Evolutionary conservation across 1,284 basidiomycete genomes (phyloP).

Genomic region (Tetrapyrgos nigripes): DNA sequence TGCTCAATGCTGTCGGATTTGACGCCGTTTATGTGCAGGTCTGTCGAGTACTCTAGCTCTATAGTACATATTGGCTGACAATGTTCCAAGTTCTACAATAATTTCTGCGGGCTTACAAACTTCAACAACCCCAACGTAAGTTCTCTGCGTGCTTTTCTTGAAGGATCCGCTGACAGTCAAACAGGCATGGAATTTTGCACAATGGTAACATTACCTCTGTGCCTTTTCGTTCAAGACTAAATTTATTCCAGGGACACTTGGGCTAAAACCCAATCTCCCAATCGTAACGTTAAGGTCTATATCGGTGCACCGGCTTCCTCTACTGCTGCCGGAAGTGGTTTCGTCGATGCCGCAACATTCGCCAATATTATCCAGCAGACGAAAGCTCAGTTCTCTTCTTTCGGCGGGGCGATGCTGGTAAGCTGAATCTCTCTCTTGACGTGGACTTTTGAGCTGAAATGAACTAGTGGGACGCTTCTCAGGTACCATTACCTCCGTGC

Average conservation of each 20-base stretch:
- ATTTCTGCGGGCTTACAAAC: slow-evolving; percentile 58
- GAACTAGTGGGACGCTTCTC: slow-evolving; percentile 35
- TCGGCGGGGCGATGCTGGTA: slow-evolving; percentile 70
- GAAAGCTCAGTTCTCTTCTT: slow-evolving; percentile 59
- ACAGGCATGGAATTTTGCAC: slow-evolving; percentile 57
- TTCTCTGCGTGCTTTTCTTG: not conserved
- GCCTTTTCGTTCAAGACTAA: slow-evolving; percentile 11
- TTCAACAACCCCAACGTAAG: slow-evolving; percentile 48
- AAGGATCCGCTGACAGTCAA: not conserved
- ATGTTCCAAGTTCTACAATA: slow-evolving; percentile 50
- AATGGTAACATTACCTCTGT: slow-evolving; percentile 44
- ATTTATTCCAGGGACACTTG: slow-evolving; percentile 57
- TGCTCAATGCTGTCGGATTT: slow-evolving; percentile 60
- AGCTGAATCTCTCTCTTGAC: not conserved
- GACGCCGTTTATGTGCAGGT: slow-evolving; percentile 70
- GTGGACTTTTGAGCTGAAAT: not conserved
- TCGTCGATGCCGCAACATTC: slow-evolving; percentile 53
- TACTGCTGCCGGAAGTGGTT: slow-evolving; percentile 57
- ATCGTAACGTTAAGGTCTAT: slow-evolving; percentile 65
- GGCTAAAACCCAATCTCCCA: slow-evolving; percentile 64
- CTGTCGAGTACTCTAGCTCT: slow-evolving; percentile 8
- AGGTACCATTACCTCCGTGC: too few species aligned
- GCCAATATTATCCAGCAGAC: slow-evolving; percentile 50
- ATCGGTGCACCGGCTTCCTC: slow-evolving; percentile 64
- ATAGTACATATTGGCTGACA: too few species aligned